Percentiles rank a stretch among this genome's conserved stretches.
These are phyloP conservation scores for Coemansia sp. DNA, from an alignment of 192 early-diverging fungal species.

Conservation along the genomic window DNA sequence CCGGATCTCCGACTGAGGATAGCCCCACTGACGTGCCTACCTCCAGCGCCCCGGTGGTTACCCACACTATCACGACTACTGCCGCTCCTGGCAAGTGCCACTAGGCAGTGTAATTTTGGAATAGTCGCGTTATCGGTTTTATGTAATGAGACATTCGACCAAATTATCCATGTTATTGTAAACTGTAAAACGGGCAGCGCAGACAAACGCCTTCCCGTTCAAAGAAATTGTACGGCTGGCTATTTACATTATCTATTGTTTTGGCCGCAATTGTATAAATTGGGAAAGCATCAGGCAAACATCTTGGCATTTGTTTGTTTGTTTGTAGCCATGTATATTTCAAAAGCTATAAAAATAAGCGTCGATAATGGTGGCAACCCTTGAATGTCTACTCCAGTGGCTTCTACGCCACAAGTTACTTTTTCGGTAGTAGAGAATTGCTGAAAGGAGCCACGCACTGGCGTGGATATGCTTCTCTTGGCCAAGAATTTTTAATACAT, in stretches of 20 bases:
- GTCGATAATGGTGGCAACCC: background rate
- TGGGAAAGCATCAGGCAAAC: background rate
- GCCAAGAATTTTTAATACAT: background rate
- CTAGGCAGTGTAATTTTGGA: conserved; percentile 3
- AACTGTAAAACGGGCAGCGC: background rate
- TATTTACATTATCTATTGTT: background rate
- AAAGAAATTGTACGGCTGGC: background rate
- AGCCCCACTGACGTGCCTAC: conserved; percentile 7
- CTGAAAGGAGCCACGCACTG: background rate
- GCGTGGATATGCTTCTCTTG: background rate
- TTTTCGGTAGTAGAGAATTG: background rate
- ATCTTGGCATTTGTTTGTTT: background rate
- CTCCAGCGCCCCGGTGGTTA: conserved; percentile 17
- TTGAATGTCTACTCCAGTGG: background rate
- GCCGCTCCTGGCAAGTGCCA: conserved; percentile 31
- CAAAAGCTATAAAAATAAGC: background rate
- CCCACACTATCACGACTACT: background rate
- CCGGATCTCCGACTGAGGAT: conserved; percentile 5
- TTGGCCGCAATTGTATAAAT: background rate
- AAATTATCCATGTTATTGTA: background rate
- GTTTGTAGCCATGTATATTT: background rate
- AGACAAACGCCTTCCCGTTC: background rate
- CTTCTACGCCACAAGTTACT: background rate
- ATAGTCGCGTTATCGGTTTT: background rate
- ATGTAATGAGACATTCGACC: background rate